Conservation (phyloP, 805 yeast genomes). For the Phaffomyces thermotolerans region DNA sequence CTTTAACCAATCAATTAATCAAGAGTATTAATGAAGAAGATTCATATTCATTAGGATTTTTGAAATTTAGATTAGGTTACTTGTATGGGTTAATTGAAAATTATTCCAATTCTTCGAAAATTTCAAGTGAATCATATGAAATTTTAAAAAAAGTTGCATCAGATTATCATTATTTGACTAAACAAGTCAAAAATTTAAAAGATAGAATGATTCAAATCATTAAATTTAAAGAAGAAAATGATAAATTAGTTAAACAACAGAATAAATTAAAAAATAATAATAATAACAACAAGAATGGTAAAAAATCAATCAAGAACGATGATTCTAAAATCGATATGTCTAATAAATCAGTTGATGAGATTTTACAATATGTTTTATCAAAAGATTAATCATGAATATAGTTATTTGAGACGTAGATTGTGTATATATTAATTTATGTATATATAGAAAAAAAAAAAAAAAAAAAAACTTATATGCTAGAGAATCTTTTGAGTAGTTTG, state of each 20-base stretch:
- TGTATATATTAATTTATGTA: too few species aligned
- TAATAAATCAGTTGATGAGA: slow-evolving; percentile 61
- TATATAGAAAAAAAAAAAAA: too few species aligned
- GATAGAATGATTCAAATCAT: slow-evolving; percentile 46
- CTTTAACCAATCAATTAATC: slow-evolving; percentile 48
- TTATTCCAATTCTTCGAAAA: slow-evolving; percentile 47
- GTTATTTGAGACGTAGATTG: not conserved
- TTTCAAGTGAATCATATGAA: slow-evolving; percentile 48
- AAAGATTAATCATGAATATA: slow-evolving; percentile 10
- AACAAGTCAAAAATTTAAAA: slow-evolving; percentile 60
- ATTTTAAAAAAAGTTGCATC: slow-evolving; percentile 57
- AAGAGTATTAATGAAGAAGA: slow-evolving; percentile 45
- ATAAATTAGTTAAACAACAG: slow-evolving; percentile 32
- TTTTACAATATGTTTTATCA: slow-evolving; percentile 67
- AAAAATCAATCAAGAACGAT: slow-evolving; percentile 17
- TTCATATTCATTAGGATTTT: slow-evolving; percentile 55
- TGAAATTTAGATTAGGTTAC: slow-evolving; percentile 65
- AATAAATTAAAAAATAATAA: slow-evolving; percentile 18
- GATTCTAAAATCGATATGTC: slow-evolving; percentile 39
- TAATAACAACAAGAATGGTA: slow-evolving; percentile 14
- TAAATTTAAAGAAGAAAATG: slow-evolving; percentile 38
- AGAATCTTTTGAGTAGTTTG: too few species aligned
- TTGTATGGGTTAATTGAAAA: slow-evolving; percentile 45
- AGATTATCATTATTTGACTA: slow-evolving; percentile 56
- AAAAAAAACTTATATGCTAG: too few species aligned